These are phyloP conservation scores for Cardiospermum halicacabum DNA, from an alignment of 345 rosid species.

Conservation along the genomic window DNA sequence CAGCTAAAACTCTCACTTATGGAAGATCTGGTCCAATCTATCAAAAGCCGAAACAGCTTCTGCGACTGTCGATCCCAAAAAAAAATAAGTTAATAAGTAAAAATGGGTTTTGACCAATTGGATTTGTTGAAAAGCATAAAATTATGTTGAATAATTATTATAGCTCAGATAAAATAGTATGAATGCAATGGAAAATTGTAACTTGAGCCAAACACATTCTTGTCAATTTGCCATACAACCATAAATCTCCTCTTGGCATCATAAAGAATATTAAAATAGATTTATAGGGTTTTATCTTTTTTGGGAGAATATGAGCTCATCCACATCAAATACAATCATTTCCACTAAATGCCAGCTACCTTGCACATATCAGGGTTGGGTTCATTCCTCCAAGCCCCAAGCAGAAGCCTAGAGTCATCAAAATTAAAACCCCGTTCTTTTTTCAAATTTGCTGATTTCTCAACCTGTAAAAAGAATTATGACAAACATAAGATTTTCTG, in stretches of 20 bases:
- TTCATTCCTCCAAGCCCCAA: constrained; percentile 98
- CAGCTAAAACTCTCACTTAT: neutral
- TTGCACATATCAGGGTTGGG: constrained; percentile 88
- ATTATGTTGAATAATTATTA: neutral
- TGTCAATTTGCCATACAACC: neutral
- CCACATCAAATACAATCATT: neutral
- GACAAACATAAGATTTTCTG: constrained; percentile 8
- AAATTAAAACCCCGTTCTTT: constrained; percentile 94
- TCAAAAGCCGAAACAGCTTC: neutral
- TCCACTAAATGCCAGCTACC: constrained; percentile 39
- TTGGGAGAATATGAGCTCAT: neutral
- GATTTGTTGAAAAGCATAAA: neutral
- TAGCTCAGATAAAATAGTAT: neutral
- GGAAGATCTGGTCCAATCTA: neutral
- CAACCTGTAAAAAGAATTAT: constrained; percentile 35
- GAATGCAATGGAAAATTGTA: neutral
- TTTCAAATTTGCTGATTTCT: constrained; percentile 39
- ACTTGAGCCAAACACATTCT: neutral
- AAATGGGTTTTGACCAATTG: neutral
- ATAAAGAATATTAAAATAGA: neutral
- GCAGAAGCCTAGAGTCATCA: constrained; percentile 85
- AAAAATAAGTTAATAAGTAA: no score
- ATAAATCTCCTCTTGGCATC: neutral
- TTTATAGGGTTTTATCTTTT: neutral
- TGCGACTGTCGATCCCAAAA: neutral